Evolutionary conservation across 2,329 filamentous ascomycete genomes (phyloP), one percentile per base, ranked within the genome.

Genomic region (Thelonectria olida): DNA sequence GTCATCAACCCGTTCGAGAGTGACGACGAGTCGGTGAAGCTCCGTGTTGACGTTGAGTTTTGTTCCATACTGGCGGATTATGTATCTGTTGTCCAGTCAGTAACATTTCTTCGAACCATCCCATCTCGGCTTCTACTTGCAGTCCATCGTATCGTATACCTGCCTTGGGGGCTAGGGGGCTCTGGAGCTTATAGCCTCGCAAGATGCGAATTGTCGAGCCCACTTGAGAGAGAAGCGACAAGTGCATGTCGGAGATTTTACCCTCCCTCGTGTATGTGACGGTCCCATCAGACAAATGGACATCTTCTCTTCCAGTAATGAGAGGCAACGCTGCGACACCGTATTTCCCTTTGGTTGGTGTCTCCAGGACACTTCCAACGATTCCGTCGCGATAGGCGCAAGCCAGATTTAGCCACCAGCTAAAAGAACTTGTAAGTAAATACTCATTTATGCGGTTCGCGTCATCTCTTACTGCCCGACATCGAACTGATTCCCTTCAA

Each of bases 91-190:
- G 12, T 2, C 4, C 6, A 13, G 41, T 67, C 36, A 69, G 61
- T 42, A 9, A 39, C 23, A 13, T 44, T 22, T 20, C 34, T 34
- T 9, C 9, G 19, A 25, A 5, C 15, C 7, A 7, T 20, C 9
- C 13, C 20, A 15, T 13, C 7, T 17, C 20, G 38, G 15, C 13
- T 12, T 20, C 17, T 22, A 76, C 84, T 73, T 75, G 87, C 84
- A 86, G 65, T 51, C 86, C 86, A 68, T 88, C 86, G 62, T 87
- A 88, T 61, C 86, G 77, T 25, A 88, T 69, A 2, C 86, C 86
- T 2, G 77, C 82, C 34, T 71, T 68, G 1, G 86, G 86, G 4
- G 85, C 84, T 58, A 82, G 78, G 2, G 79, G 76, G 56, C 85
- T 87, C 63, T 79, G 79, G 19, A 88, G 76, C 28, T 72, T 74